Conservation (phyloP, 2,329 filamentous ascomycete genomes). For the Phialophora macrospora region DNA sequence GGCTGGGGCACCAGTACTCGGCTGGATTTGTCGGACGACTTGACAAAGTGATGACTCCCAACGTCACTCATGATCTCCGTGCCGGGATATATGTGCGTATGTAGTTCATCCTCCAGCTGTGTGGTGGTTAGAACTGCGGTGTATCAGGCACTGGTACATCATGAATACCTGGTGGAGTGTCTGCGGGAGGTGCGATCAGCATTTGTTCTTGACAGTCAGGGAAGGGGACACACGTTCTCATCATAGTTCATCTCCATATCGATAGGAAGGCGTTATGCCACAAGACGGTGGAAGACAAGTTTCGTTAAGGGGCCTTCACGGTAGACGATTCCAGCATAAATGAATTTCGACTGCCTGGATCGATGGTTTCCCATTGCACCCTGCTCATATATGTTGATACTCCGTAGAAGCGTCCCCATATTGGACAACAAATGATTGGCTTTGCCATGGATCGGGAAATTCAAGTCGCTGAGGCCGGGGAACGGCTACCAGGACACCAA, state of each 20-base stretch:
- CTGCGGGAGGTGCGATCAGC: neutral
- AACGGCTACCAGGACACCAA: neutral
- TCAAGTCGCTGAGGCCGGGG: neutral
- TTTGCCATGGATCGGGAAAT: neutral
- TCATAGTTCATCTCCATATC: slow-evolving; percentile 58
- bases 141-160: neutral
- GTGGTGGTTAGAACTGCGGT: neutral
- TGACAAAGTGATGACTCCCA: slow-evolving; percentile 66
- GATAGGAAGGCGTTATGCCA: slow-evolving; percentile 17
- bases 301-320: neutral
- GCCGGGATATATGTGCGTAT: slow-evolving; percentile 59
- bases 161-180: slow-evolving; percentile 11
- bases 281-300: neutral
- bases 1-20: slow-evolving; percentile 53
- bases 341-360: neutral
- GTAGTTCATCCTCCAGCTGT: slow-evolving; percentile 43
- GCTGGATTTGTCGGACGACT: slow-evolving; percentile 45
- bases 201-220: neutral
- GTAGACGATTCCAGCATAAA: neutral
- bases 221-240: slow-evolving; percentile 43
- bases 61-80: slow-evolving; percentile 61
- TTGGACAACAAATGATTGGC: neutral
- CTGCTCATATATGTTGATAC: neutral
- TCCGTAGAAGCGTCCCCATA: neutral
- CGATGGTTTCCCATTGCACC: neutral